Evolutionary conservation across 2,329 filamentous ascomycete genomes (phyloP).

Genomic region (Didymella keratinophila): DNA sequence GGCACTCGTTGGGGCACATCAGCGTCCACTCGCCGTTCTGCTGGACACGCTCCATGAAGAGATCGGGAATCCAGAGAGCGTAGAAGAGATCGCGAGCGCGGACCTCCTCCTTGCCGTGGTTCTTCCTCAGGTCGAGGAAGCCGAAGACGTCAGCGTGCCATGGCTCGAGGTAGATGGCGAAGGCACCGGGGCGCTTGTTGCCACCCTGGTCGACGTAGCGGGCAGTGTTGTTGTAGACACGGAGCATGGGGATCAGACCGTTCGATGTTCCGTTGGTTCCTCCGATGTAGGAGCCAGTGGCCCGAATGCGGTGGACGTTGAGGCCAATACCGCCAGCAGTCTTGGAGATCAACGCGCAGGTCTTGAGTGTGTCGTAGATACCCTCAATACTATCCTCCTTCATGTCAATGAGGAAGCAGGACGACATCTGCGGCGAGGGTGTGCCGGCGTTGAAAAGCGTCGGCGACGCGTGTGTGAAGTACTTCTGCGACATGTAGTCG

Average conservation of each 20-base stretch:
- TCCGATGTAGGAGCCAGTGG: conserved; percentile 96
- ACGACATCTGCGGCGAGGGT: conserved; percentile 91
- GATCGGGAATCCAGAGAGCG: conserved; percentile 96
- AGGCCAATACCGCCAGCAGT: conserved; percentile 97
- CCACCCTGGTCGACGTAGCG: conserved; percentile 98
- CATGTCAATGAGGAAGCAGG: conserved; percentile 99
- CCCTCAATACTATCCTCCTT: conserved; percentile 99
- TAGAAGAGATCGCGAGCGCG: conserved; percentile 97
- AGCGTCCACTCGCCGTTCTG: conserved; percentile 96
- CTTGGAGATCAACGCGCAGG: conserved; percentile 99
- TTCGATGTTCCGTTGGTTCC: conserved; percentile 99
- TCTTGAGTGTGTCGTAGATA: conserved; percentile 99
- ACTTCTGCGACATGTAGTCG: conserved; percentile 98
- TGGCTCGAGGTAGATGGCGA: conserved; percentile 98
- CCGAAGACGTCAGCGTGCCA: conserved; percentile 99
- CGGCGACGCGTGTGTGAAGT: conserved; percentile 97
- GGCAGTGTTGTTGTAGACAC: conserved; percentile 99
- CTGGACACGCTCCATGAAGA: conserved; percentile 99
- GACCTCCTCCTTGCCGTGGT: conserved; percentile 98
- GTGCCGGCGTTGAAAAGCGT: conserved; percentile 98
- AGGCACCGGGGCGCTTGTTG: conserved; percentile 98
- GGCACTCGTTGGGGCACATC: conserved; percentile 97
- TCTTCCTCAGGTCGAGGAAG: conserved; percentile 97
- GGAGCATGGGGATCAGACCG: conserved; percentile 95
- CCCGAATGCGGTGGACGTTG: conserved; percentile 95